These are phyloP conservation scores for Obelidium mucronatum DNA, from an alignment of 192 early-diverging fungal genomes.

Conservation along the genomic window DNA sequence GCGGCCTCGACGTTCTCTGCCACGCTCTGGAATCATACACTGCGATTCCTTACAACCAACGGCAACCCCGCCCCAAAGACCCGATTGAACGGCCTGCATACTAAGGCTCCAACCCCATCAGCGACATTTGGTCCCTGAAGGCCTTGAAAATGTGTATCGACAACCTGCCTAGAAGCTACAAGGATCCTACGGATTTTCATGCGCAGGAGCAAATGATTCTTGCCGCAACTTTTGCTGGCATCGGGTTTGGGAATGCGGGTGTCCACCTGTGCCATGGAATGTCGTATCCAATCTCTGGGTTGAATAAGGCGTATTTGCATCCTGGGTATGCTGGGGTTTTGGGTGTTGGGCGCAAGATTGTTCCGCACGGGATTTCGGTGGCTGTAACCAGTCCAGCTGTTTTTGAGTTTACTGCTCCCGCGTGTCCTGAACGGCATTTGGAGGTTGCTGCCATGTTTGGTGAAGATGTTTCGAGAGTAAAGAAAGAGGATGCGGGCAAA, in stretches of 20 bases:
- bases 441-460: slow-evolving; percentile 81
- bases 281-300: slow-evolving; percentile 85
- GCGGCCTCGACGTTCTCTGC: slow-evolving; percentile 87
- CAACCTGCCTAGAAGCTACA: slow-evolving; percentile 77
- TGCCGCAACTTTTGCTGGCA: slow-evolving; percentile 90
- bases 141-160: slow-evolving; percentile 82
- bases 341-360: slow-evolving; percentile 11
- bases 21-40: slow-evolving; percentile 94
- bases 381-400: slow-evolving; percentile 92
- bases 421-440: slow-evolving; percentile 86
- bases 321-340: slow-evolving; percentile 70
- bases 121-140: slow-evolving; percentile 87
- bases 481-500: slow-evolving; percentile 73
- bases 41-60: slow-evolving; percentile 82
- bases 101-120: slow-evolving; percentile 93
- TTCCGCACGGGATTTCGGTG: slow-evolving; percentile 73
- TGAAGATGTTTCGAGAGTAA: slow-evolving; percentile 69
- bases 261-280: slow-evolving; percentile 90
- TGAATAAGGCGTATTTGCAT: slow-evolving; percentile 84
- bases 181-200: slow-evolving; percentile 65
- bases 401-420: slow-evolving; percentile 81
- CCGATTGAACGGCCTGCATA: slow-evolving; percentile 88
- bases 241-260: slow-evolving; percentile 87
- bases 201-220: slow-evolving; percentile 87
- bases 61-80: slow-evolving; percentile 79